Evolutionary conservation across 2,329 filamentous ascomycete species (phyloP), one percentile per base, ranked within the genome.

Genomic region (Zymoseptoria passerinii): DNA sequence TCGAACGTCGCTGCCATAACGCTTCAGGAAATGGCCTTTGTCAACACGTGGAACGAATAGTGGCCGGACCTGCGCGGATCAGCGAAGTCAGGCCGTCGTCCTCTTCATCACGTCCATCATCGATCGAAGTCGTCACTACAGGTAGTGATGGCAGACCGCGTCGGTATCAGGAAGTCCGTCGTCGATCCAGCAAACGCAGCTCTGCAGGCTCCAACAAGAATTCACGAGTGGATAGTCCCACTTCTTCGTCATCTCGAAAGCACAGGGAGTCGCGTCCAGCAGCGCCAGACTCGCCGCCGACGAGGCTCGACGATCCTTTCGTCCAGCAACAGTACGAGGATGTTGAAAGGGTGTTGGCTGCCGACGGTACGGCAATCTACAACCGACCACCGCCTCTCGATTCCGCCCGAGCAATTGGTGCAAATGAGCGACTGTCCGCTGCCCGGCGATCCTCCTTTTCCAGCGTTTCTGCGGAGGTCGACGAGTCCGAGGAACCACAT

Each of bases 291-390:
- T 61, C 63, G 29, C 65, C 65, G 28, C 57, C 58, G n/a, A 27
- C 53, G 35, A 44, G 10, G 35, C n/a, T 23, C 50, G 52, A 50
- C 8, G 48, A 53, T 28, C 4, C 52, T 51, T 29, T 50, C 58
- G 35, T 55, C 35, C 35, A 44, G 35, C 35, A 44, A 44, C 35
- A 44, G 10, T 44, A 44, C 35, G 35, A 44, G n/a, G 35, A 44
- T 44, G 35, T 44, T 7, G 35, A 44, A 58, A 59, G 57, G 58
- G 53, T 10, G 57, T 66, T 8, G 49, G 54, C 6, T 40, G 50
- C 61, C 1, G 65, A 63, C 50, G 67, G 68, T 13, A 69, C 65
- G 16, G 66, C 68, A 9, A 55, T 66, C n/a, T 68, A 69, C 53
- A 54, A 61, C 18, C 50, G 55, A 8, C 58, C 64, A 9, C 63